Conservation (phyloP, 768 basidiomycete genomes). For the Xerocomus potaroensis region DNA sequence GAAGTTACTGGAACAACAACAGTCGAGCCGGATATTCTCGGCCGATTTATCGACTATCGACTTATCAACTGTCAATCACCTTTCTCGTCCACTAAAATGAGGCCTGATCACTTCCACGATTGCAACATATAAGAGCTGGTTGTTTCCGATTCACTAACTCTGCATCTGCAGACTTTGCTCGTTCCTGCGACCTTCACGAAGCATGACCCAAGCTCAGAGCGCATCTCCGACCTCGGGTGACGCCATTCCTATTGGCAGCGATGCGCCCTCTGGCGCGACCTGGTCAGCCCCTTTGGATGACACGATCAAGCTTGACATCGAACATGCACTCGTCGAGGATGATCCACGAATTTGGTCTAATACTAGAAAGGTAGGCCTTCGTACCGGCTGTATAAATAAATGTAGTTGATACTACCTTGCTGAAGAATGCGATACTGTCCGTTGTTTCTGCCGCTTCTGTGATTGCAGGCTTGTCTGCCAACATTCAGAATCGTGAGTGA, state of each 20-base stretch:
- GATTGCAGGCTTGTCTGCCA: conserved; percentile 26
- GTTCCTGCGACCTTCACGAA: not conserved
- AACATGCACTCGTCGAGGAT: conserved; percentile 44
- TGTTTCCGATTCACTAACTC: not conserved
- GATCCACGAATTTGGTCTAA: conserved; percentile 62
- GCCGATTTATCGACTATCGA: conserved; percentile 4
- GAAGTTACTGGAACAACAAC: no score
- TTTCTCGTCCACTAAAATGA: no score
- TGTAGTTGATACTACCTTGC: not conserved
- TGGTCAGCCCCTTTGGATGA: not conserved
- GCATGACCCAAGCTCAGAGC: no score
- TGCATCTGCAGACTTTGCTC: no score
- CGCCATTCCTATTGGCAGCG: not conserved
- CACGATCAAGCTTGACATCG: conserved; percentile 29
- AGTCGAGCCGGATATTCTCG: conserved; percentile 10
- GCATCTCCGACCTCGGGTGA: not conserved
- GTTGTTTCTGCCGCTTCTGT: conserved; percentile 28
- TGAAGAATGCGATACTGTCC: conserved; percentile 19
- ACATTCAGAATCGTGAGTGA: conserved; percentile 29
- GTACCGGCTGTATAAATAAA: not conserved
- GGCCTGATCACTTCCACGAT: not conserved
- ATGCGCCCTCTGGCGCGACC: not conserved
- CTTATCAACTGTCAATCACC: not conserved
- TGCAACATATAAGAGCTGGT: conserved; percentile 4
- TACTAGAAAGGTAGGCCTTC: conserved; percentile 47